These are phyloP conservation scores for Pichia kudriavzevii DNA, from an alignment of 1,139 yeast species.

Conservation along the genomic window DNA sequence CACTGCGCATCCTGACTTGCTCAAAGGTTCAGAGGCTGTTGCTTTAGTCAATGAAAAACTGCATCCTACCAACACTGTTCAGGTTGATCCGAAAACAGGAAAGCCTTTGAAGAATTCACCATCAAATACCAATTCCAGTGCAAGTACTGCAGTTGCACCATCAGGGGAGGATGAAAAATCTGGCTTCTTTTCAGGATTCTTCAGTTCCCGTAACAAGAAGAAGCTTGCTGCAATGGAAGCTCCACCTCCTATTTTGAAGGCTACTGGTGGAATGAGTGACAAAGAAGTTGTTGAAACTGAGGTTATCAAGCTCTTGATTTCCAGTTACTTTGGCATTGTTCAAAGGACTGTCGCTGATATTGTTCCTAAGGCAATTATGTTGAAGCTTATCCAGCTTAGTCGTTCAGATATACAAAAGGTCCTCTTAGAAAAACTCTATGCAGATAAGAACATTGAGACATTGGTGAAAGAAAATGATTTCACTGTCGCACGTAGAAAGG, in stretches of 20 bases:
- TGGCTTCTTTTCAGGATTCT: conserved; percentile 85
- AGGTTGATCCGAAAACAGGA: conserved; percentile 90
- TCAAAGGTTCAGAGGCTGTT: conserved; percentile 95
- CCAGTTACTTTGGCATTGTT: conserved; percentile 85
- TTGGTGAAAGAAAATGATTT: conserved; percentile 87
- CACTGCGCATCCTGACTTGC: conserved; percentile 94
- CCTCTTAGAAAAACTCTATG: conserved; percentile 78
- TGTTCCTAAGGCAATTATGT: conserved; percentile 92
- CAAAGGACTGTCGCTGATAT: conserved; percentile 89
- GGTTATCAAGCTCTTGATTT: conserved; percentile 84
- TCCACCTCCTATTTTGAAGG: conserved; percentile 92
- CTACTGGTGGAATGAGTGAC: conserved; percentile 91
- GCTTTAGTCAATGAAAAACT: conserved; percentile 85
- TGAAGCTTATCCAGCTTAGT: conserved; percentile 77
- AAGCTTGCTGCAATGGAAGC: conserved; percentile 95
- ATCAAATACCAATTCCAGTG: conserved; percentile 28
- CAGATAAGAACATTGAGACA: conserved; percentile 63
- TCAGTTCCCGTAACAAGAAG: conserved; percentile 87
- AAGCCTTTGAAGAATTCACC: conserved; percentile 38
- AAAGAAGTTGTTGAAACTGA: conserved; percentile 96
- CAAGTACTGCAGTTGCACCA: conserved; percentile 18
- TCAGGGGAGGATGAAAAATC: conserved; percentile 33
- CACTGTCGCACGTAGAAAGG: conserved; percentile 91
- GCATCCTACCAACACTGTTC: conserved; percentile 70
- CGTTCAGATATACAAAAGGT: conserved; percentile 88